A percentile compares a stretch with the other conserved stretches of the same genome.
These are phyloP conservation scores for Aspergillus cristatus DNA, from an alignment of 495 filamentous ascomycete genomes.

Conservation along the genomic window DNA sequence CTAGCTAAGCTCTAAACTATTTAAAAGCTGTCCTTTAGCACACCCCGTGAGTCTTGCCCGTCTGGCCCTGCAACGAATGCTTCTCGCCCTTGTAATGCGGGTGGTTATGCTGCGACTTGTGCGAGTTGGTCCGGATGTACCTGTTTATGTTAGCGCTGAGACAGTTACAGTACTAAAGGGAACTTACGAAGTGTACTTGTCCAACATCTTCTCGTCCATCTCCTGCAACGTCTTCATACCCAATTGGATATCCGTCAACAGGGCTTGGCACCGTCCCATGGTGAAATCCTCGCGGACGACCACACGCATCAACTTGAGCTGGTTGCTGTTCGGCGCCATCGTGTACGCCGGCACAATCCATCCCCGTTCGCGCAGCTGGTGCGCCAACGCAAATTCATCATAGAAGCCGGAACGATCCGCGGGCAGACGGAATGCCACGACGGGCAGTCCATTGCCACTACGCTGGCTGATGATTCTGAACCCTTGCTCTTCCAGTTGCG, in stretches of 20 bases:
- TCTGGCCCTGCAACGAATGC: constrained; percentile 80
- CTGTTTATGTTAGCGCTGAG: constrained; percentile 17
- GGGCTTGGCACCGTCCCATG: constrained; percentile 59
- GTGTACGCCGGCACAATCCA: constrained; percentile 94
- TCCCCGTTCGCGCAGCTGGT: constrained; percentile 70
- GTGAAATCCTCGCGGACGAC: constrained; percentile 87
- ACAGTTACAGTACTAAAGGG: constrained; percentile 47
- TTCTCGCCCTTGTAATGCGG: constrained; percentile 63
- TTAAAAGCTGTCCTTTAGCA: no score
- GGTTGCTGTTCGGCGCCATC: constrained; percentile 76
- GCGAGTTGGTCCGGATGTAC: constrained; percentile 47
- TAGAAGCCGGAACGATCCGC: constrained; percentile 50
- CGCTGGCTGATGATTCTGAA: constrained; percentile 80
- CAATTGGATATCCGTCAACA: constrained; percentile 65
- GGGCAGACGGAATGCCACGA: constrained; percentile 76
- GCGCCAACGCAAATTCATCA: constrained; percentile 76
- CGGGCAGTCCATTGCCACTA: constrained; percentile 63
- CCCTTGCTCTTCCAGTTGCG: constrained; percentile 57
- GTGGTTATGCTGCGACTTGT: constrained; percentile 51
- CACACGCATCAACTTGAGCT: constrained; percentile 76
- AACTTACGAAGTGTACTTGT: constrained; percentile 47
- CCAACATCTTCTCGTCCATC: constrained; percentile 62
- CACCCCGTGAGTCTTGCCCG: constrained; percentile 76
- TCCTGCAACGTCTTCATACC: constrained; percentile 56
- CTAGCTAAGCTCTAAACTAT: no score